These are phyloP conservation scores for Eimeria falciformis DNA, from an alignment of 169 alveolate genomes.

Conservation along the genomic window DNA sequence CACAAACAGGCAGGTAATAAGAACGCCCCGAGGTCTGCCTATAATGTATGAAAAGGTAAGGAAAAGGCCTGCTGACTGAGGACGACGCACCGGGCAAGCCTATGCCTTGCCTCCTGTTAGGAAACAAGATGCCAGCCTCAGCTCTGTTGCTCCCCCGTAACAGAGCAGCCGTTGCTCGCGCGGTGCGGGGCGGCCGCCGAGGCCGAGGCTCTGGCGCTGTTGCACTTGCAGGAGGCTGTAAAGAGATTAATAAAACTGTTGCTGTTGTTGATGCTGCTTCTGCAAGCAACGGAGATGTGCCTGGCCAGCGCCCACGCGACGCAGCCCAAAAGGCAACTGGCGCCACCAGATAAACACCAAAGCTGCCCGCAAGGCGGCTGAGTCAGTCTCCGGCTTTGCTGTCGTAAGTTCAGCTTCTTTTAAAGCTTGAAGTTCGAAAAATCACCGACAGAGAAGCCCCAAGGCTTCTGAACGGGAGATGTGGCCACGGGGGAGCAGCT, in stretches of 20 bases:
- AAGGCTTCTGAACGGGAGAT: conserved; percentile 49
- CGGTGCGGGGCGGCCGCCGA: conserved; percentile 72
- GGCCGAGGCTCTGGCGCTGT: conserved; percentile 55
- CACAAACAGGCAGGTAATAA: too few relatives aligned
- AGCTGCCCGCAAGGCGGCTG: conserved; percentile 39
- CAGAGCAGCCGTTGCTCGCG: conserved; percentile 66
- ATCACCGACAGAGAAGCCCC: conserved; percentile 57
- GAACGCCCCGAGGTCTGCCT: too few relatives aligned
- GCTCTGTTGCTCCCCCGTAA: conserved; percentile 48
- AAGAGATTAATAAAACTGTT: background rate
- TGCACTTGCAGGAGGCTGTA: conserved; percentile 21
- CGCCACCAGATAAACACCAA: conserved; percentile 59
- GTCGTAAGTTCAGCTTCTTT: conserved; percentile 21
- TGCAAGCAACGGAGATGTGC: conserved; percentile 44
- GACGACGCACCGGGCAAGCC: too few relatives aligned
- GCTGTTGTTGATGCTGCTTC: conserved; percentile 64
- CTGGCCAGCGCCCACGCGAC: conserved; percentile 64
- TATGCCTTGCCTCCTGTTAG: too few relatives aligned
- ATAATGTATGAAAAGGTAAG: too few relatives aligned
- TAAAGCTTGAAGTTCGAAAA: conserved; percentile 26
- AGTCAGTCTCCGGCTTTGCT: conserved; percentile 38
- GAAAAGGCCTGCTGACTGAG: too few relatives aligned
- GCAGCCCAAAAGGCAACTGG: conserved; percentile 69
- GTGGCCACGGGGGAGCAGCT: conserved; percentile 72
- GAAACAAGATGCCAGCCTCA: too few relatives aligned